phyloP scores from a whole-genome alignment of 2,329 filamentous ascomycete genomes.

The Podosphaera xanthii region DNA sequence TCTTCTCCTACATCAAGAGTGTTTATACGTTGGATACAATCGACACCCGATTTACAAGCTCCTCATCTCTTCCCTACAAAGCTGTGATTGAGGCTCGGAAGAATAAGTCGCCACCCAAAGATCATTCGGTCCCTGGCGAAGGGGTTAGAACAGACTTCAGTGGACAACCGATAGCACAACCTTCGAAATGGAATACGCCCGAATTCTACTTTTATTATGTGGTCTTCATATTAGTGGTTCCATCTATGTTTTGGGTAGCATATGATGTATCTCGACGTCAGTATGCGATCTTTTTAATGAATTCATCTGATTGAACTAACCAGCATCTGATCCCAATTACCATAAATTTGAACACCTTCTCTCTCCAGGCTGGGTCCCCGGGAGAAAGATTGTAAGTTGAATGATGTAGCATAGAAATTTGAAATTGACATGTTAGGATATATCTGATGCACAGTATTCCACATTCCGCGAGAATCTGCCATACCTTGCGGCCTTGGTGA shows the following conservation, averaged over 20 bases:
- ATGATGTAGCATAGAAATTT: no score
- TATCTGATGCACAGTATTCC: constrained; percentile 71
- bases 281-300: constrained; percentile 12
- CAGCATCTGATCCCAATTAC: constrained; percentile 67
- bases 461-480: constrained; percentile 73
- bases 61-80: constrained; percentile 45
- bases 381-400: constrained; percentile 54
- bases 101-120: constrained; percentile 16
- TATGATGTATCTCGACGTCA: constrained; percentile 66
- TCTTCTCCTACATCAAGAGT: constrained; percentile 21
- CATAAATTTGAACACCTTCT: constrained; percentile 47
- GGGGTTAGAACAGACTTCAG: constrained; percentile 18
- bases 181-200: constrained; percentile 60
- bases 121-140: constrained; percentile 11
- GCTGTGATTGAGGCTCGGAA: constrained; percentile 28
- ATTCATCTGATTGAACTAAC: constrained; percentile 4
- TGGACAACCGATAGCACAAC: constrained; percentile 25
- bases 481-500: constrained; percentile 48
- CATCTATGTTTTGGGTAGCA: constrained; percentile 78
- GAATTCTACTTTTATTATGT: constrained; percentile 72
- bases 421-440: constrained; percentile 33
- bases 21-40: constrained; percentile 46
- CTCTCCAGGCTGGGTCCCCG: constrained; percentile 71
- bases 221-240: constrained; percentile 41
- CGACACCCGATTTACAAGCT: constrained; percentile 48